Conservation (phyloP, 176 grass and related monocot species). For the Panicum miliaceum region DNA sequence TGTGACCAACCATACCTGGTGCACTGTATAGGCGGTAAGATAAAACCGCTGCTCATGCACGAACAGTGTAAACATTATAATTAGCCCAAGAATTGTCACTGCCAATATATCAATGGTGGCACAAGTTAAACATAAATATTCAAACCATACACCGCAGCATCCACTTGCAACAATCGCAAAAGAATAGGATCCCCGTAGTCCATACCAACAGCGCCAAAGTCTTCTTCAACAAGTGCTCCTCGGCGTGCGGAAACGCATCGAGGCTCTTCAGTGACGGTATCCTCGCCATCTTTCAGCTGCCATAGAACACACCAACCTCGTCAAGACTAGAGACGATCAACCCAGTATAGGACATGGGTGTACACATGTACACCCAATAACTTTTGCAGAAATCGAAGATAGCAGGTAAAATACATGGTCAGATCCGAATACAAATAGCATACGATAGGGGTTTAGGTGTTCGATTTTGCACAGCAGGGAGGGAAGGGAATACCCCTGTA, state of each 20-base stretch:
- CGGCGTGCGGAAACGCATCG: constrained; percentile 87
- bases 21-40: constrained; percentile 82
- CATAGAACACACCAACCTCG: background rate
- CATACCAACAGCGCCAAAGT: constrained; percentile 82
- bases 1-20: constrained; percentile 62
- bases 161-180: background rate
- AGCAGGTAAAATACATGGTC: background rate
- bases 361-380: too few species aligned
- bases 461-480: background rate
- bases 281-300: constrained; percentile 65
- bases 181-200: constrained; percentile 37
- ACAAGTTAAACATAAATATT: constrained; percentile 1
- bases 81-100: constrained; percentile 79
- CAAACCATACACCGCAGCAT: background rate
- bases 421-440: background rate
- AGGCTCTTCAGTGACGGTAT: constrained; percentile 82
- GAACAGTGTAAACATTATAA: constrained; percentile 87
- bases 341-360: too few species aligned
- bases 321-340: background rate
- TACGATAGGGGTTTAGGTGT: background rate
- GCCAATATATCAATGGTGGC: constrained; percentile 7
- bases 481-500: background rate
- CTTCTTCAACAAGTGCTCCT: constrained; percentile 87
- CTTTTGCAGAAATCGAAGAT: background rate
- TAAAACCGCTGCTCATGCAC: constrained; percentile 87